Conservation (phyloP, 2,329 filamentous ascomycete species). For the Paracoccidioides brasiliensis region DNA sequence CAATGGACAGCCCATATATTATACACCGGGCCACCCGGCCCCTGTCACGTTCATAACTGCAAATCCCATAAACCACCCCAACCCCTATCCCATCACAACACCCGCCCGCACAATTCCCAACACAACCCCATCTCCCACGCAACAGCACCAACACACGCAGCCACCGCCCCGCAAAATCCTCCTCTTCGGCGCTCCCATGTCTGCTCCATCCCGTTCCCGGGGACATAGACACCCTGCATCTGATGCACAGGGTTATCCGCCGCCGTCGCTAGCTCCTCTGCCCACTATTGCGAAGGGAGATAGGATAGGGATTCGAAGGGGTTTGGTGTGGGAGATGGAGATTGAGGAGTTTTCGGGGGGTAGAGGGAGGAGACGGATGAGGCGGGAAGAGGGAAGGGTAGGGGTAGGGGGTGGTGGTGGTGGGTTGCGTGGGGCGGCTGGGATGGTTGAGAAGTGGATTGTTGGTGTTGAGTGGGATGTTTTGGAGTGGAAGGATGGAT, state of each 20-base stretch:
- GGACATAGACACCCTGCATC: background rate
- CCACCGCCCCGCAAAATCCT: slow-evolving; percentile 1
- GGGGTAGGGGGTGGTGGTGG: background rate
- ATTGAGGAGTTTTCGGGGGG: slow-evolving; percentile 9
- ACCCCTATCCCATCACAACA: background rate
- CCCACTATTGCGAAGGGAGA: slow-evolving; percentile 3
- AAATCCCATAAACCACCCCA: background rate
- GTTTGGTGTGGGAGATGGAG: slow-evolving; percentile 26
- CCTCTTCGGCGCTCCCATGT: slow-evolving; percentile 7
- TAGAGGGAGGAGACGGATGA: background rate
- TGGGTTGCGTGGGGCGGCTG: background rate
- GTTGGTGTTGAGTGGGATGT: slow-evolving; percentile 31
- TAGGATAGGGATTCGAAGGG: slow-evolving; percentile 19
- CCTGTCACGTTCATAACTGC: slow-evolving; percentile 4
- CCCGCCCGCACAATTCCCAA: too few relatives aligned
- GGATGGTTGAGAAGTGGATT: slow-evolving; percentile 18
- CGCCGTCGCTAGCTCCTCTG: too few relatives aligned
- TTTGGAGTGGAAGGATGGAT: background rate
- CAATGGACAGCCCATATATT: background rate
- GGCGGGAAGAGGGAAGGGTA: background rate
- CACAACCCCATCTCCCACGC: background rate
- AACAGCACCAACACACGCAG: background rate
- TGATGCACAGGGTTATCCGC: slow-evolving; percentile 4
- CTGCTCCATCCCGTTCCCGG: background rate
- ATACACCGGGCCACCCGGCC: slow-evolving; percentile 6